Percentiles rank a stretch among this genome's conserved stretches.
Conservation (phyloP, 805 yeast species). For the Barnettozyma siamensis region DNA sequence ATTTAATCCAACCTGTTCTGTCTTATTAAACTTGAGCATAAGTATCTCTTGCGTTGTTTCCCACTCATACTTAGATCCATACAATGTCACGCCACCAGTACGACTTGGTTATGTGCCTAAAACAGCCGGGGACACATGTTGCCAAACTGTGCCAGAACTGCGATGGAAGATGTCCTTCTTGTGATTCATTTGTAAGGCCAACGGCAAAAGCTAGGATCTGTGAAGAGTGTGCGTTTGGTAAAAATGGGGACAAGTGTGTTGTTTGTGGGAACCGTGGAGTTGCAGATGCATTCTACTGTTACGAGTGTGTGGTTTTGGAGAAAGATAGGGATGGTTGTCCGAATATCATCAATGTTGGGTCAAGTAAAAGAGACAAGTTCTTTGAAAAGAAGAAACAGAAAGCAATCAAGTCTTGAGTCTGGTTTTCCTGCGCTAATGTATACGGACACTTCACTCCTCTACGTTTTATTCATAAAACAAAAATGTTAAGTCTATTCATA, state of each 20-base stretch:
- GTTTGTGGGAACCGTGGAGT: slow-evolving; percentile 66
- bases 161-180: slow-evolving; percentile 87
- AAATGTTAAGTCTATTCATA: slow-evolving; percentile 3
- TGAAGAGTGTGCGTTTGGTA: slow-evolving; percentile 80
- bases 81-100: slow-evolving; percentile 85
- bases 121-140: slow-evolving; percentile 68
- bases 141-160: slow-evolving; percentile 80
- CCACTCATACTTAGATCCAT: too few species aligned
- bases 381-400: slow-evolving; percentile 46
- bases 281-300: slow-evolving; percentile 74
- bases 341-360: slow-evolving; percentile 71
- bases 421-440: too few species aligned
- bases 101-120: slow-evolving; percentile 77
- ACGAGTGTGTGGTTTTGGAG: slow-evolving; percentile 75
- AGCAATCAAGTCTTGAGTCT: slow-evolving; percentile 4
- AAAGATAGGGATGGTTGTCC: slow-evolving; percentile 93
- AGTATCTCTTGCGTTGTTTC: too few species aligned
- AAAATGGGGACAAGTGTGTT: slow-evolving; percentile 60
- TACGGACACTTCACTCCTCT: too few species aligned
- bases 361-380: slow-evolving; percentile 61
- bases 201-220: slow-evolving; percentile 64
- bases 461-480: too few species aligned
- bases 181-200: slow-evolving; percentile 81
- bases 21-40: too few species aligned
- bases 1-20: too few species aligned